Evolutionary conservation across 306 rosid genomes (phyloP), one percentile per base, ranked within the genome.

Genomic region (Fagus sylvatica): DNA sequence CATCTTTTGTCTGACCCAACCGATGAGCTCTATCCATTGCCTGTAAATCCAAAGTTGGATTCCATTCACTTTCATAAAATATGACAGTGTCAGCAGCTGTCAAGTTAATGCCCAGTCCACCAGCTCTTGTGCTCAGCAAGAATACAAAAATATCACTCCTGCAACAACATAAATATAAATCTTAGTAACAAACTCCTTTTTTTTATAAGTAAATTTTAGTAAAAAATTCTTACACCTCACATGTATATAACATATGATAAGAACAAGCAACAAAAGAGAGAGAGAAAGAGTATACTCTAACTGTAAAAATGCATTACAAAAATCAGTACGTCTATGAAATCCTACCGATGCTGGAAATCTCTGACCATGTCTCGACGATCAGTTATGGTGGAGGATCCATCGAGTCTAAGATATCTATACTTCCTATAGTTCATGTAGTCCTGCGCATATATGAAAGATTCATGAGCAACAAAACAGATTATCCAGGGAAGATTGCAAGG

Each of bases 1-100:
- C 99, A 83, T 95, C 97, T 95, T 82, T 95, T 77, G 99, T 95
- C 80, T 95, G 99, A 76, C 99, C 99, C 93, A 95, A 76, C 15
- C 99, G 94, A 85, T 95, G 99, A 88, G 99, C 99, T 91, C 99
- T 91, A 75, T 95, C 99, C 99, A 95, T 95, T 36, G 99, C 99
- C 79, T 95, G 99, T 76, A 90, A 80, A 87, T 95, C 99, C 90
- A 93, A 75, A 40, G 99, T 95, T 41, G 99, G 99, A 87, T 95
- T 95, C 99, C 99, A 95, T 86, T 95, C 99, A 89, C 96, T 95
- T 88, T 95, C 99, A 72, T 95, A 95, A 82, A 95, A 95, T 83
- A 95, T 93, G 86, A 95, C 99, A 6, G 99, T 95, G 76, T 95
- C 99, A 54, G 99, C 99, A 48, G 99, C 99, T 80, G 99, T 95